Evolutionary conservation across 1,139 yeast genomes (phyloP).

Genomic region (Pichia inconspicua): DNA sequence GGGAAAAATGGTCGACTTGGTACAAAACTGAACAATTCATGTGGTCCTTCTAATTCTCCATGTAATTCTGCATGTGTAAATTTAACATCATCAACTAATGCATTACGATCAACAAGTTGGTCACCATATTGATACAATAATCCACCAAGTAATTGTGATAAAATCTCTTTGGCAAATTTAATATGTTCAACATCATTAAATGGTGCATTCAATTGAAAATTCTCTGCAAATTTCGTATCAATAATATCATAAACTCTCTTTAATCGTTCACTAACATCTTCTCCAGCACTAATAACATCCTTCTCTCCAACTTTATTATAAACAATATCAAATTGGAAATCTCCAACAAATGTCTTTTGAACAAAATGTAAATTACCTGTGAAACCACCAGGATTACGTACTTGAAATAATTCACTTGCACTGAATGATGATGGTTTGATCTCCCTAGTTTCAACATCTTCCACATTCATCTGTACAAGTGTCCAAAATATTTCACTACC

Average conservation of each 20-base stretch:
- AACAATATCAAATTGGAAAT: slow-evolving; percentile 68
- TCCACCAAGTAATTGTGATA: slow-evolving; percentile 85
- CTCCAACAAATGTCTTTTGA: slow-evolving; percentile 68
- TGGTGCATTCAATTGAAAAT: slow-evolving; percentile 52
- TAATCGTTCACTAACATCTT: slow-evolving; percentile 31
- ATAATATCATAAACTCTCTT: slow-evolving; percentile 34
- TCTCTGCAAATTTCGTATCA: slow-evolving; percentile 46
- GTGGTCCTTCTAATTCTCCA: slow-evolving; percentile 57
- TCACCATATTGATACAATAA: slow-evolving; percentile 87
- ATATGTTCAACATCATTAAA: slow-evolving; percentile 40
- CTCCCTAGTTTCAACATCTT: slow-evolving; percentile 34
- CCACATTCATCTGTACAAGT: slow-evolving; percentile 59
- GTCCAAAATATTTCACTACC: slow-evolving; percentile 72
- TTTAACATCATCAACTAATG: slow-evolving; percentile 58
- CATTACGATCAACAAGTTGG: slow-evolving; percentile 69
- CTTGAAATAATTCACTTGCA: slow-evolving; percentile 42
- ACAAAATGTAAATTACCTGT: slow-evolving; percentile 74
- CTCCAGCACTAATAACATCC: slow-evolving; percentile 31
- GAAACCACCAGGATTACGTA: slow-evolving; percentile 54
- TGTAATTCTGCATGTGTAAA: slow-evolving; percentile 47
- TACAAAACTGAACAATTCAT: slow-evolving; percentile 69
- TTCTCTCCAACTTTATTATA: slow-evolving; percentile 44
- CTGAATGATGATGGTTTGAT: slow-evolving; percentile 28
- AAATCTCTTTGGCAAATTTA: slow-evolving; percentile 64
- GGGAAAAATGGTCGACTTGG: slow-evolving; percentile 96